These are phyloP conservation scores for Leccinum variicolor DNA, from an alignment of 768 basidiomycete species.

Conservation along the genomic window DNA sequence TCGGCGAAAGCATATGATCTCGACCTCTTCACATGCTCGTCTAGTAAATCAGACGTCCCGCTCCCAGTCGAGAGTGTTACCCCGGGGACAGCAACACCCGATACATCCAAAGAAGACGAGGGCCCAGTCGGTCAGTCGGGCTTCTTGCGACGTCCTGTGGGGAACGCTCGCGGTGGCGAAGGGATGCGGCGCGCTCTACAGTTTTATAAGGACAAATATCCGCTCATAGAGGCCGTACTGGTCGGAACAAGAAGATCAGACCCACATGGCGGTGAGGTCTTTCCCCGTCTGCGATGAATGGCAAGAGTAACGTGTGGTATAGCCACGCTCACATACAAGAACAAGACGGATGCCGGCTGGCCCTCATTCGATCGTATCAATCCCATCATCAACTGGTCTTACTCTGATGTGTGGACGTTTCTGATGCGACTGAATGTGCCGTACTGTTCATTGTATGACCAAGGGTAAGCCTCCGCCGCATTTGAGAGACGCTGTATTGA, in stretches of 20 bases:
- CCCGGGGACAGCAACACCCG: conserved; percentile 29
- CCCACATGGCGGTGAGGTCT: conserved; percentile 86
- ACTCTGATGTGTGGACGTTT: conserved; percentile 87
- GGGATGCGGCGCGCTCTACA: conserved; percentile 80
- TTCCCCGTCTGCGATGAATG: background rate
- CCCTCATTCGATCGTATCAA: conserved; percentile 87
- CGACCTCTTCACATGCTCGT: conserved; percentile 52
- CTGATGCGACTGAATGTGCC: conserved; percentile 70
- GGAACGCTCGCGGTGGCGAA: conserved; percentile 56
- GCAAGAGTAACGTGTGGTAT: background rate
- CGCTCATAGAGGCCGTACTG: conserved; percentile 73
- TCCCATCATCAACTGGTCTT: conserved; percentile 95
- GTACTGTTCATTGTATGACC: conserved; percentile 87
- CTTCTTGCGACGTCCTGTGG: conserved; percentile 36
- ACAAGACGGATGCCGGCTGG: conserved; percentile 88
- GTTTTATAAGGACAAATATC: conserved; percentile 64
- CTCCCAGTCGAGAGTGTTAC: conserved; percentile 47
- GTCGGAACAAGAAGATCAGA: conserved; percentile 88
- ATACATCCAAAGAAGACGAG: conserved; percentile 6
- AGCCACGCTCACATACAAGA: conserved; percentile 72
- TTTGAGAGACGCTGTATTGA: background rate
- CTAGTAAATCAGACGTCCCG: conserved; percentile 38
- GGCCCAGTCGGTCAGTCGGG: conserved; percentile 4
- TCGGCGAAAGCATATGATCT: conserved; percentile 64
- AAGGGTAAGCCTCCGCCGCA: conserved; percentile 58